Conservation (phyloP, 345 rosid genomes). For the Trapa bicornis region DNA sequence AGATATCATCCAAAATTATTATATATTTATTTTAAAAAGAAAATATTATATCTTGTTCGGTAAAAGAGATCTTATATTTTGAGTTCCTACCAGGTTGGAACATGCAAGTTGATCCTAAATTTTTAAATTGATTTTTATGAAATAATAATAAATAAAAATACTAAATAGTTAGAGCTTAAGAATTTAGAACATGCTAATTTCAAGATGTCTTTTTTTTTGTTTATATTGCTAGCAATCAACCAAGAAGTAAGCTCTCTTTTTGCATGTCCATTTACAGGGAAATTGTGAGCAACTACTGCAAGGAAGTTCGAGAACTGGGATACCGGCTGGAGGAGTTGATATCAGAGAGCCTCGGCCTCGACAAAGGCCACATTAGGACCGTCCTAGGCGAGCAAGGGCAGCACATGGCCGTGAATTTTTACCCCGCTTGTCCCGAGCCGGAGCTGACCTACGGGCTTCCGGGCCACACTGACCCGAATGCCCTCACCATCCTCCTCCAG, state of each 20-base stretch:
- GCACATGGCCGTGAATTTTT: slow-evolving; percentile 87
- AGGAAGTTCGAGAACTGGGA: slow-evolving; percentile 52
- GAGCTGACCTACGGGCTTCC: slow-evolving; percentile 88
- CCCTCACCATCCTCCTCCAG: slow-evolving; percentile 76
- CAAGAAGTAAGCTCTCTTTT: background rate
- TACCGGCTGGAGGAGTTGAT: slow-evolving; percentile 51
- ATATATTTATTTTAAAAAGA: too few relatives aligned
- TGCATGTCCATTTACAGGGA: slow-evolving; percentile 27
- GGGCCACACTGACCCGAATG: slow-evolving; percentile 84
- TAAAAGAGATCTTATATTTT: too few relatives aligned
- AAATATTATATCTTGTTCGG: too few relatives aligned
- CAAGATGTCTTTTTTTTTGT: too few relatives aligned
- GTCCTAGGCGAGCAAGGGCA: slow-evolving; percentile 81
- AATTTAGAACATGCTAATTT: too few relatives aligned
- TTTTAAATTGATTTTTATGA: too few relatives aligned
- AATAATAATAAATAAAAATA: too few relatives aligned
- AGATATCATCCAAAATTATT: too few relatives aligned
- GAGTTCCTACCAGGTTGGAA: too few relatives aligned
- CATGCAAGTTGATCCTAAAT: too few relatives aligned
- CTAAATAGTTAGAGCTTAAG: too few relatives aligned
- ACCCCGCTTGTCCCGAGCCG: slow-evolving; percentile 88
- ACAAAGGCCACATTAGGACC: slow-evolving; percentile 32
- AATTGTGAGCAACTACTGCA: slow-evolving; percentile 42
- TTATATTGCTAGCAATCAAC: too few relatives aligned
- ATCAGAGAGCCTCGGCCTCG: slow-evolving; percentile 80